Evolutionary conservation across 495 filamentous ascomycete species (phyloP), one percentile per base, ranked within the genome.

Genomic region (Neurospora africana): DNA sequence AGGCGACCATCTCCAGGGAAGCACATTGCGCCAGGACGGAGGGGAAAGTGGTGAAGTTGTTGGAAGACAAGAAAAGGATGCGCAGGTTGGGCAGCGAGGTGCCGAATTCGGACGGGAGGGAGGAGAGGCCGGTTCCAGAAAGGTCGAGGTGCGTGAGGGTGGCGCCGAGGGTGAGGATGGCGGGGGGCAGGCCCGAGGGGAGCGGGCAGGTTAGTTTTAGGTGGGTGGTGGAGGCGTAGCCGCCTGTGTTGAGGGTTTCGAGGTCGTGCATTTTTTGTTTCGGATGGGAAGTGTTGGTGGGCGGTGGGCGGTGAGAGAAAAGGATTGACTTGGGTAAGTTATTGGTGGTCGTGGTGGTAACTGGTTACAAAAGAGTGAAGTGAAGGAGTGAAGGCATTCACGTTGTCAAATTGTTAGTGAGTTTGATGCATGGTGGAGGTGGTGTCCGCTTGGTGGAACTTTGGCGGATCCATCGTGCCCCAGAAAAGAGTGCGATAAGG

Each of bases 101-200:
- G 41, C 76, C 76, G 72, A 86, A 77, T 44, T 81, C 76, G 15
- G 79, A 41, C 0, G 83, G 83, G 17, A 85, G 76, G 2, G 74
- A 74, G 3, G 79, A 84, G 1, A 85, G 76, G 1, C 77, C 77
- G 4, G 82, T 85, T 4, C 78, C 78, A 0, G 84, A 85, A 68
- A 86, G 81, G 65, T 86, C 84, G 37, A 85, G 81, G 19, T 81
- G 78, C 69, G 83, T 79, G 17, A 85, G 81, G 3, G 79, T 79
- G 13, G 76, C 72, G 69, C 80, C 81, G 37, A 82, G 75, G 38
- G 78, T 70, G 33, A 84, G 78, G 30, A 86, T 80, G 69, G 83
- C 80, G 10, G 67, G 41, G n/a, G 83, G 84, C 1, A 61, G 53
- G 27, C 53, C 53, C 1, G 72, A 17, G 43, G 71, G 44, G 53